Percentiles rank a stretch among this genome's conserved stretches.
Conservation (phyloP, 305 asterid genomes). For the Rubia tinctorum region DNA sequence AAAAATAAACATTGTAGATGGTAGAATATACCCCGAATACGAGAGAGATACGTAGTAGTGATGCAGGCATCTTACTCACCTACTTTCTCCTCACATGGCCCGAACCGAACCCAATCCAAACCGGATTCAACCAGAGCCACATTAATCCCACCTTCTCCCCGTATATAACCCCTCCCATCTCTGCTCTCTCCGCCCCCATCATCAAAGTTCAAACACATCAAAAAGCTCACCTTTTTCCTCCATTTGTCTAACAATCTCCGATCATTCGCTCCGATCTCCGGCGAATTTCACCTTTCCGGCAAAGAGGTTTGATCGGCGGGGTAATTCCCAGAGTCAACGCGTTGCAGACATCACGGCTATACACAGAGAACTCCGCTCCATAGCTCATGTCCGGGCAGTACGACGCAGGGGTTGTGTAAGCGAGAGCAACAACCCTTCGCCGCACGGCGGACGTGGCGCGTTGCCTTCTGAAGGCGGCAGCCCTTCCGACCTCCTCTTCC, state of each 20-base stretch:
- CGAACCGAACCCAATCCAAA: not conserved
- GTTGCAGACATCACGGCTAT: conserved; percentile 94
- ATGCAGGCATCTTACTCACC: not conserved
- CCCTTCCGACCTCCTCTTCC: conserved; percentile 99
- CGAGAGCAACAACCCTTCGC: conserved; percentile 71
- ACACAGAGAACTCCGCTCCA: conserved; percentile 42
- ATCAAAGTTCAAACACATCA: not conserved
- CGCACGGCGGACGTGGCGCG: conserved; percentile 99
- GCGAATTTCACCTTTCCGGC: not conserved
- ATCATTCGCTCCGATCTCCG: not conserved
- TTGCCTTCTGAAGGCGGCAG: conserved; percentile 97
- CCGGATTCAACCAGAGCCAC: conserved; percentile 19
- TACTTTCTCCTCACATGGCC: too few species aligned
- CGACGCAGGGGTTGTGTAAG: conserved; percentile 76
- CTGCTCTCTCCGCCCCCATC: conserved; percentile 5
- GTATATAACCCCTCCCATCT: not conserved
- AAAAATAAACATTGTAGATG: not conserved
- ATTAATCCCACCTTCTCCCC: not conserved
- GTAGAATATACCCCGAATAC: not conserved
- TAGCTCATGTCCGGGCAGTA: conserved; percentile 56
- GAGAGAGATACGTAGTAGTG: not conserved
- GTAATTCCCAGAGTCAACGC: conserved; percentile 45
- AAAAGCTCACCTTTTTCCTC: not conserved
- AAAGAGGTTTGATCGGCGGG: conserved; percentile 25
- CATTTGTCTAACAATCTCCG: not conserved